Percentiles rank a stretch among this genome's conserved stretches.
These are phyloP conservation scores for Fusarium concolor DNA, from an alignment of 2,329 filamentous ascomycete species.

Conservation along the genomic window DNA sequence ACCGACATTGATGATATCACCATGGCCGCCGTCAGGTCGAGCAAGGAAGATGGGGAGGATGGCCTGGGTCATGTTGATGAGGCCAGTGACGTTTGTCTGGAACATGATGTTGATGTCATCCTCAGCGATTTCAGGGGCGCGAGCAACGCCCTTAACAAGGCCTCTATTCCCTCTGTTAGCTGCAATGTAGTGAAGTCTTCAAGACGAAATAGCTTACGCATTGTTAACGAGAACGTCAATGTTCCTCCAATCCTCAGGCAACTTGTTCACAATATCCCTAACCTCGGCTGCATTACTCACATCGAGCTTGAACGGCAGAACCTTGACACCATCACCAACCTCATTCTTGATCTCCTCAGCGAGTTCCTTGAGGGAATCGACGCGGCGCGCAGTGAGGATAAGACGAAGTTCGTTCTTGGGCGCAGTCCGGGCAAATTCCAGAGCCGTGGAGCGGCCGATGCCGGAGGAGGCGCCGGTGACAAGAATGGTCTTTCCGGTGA, in stretches of 20 bases:
- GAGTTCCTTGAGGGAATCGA: slow-evolving; percentile 81
- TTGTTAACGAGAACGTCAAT: slow-evolving; percentile 96
- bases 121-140: slow-evolving; percentile 83
- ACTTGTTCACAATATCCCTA: slow-evolving; percentile 73
- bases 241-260: slow-evolving; percentile 85
- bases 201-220: slow-evolving; percentile 70
- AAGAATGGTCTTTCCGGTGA: slow-evolving; percentile 91
- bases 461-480: slow-evolving; percentile 94
- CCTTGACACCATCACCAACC: slow-evolving; percentile 82
- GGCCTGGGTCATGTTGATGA: slow-evolving; percentile 97
- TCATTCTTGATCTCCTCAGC: slow-evolving; percentile 81
- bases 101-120: slow-evolving; percentile 91
- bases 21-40: slow-evolving; percentile 78
- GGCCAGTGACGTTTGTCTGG: slow-evolving; percentile 89
- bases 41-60: slow-evolving; percentile 84
- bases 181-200: background rate
- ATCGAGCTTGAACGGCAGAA: slow-evolving; percentile 86
- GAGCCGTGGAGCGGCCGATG: slow-evolving; percentile 84
- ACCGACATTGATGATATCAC: slow-evolving; percentile 96
- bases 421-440: slow-evolving; percentile 91
- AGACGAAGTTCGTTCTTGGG: slow-evolving; percentile 82
- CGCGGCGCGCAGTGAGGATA: slow-evolving; percentile 86
- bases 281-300: slow-evolving; percentile 84
- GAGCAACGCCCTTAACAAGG: slow-evolving; percentile 87
- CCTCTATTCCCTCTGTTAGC: slow-evolving; percentile 65